Evolutionary conservation across 2,329 filamentous ascomycete genomes (phyloP).

Genomic region (Aspergillus floridensis): DNA sequence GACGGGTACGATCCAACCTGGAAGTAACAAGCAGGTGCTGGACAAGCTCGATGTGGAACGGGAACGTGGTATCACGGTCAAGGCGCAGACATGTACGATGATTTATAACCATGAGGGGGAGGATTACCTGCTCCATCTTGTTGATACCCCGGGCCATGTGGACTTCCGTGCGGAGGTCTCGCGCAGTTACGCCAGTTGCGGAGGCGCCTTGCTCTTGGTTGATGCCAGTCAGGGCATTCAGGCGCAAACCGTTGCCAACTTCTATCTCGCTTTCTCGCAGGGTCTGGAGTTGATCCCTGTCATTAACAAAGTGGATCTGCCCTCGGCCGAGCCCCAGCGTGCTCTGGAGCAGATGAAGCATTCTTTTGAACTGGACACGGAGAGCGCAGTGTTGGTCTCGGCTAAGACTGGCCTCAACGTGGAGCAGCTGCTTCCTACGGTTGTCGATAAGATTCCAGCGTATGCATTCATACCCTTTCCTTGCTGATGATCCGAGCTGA

Average conservation of each 20-base stretch:
- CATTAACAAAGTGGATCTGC: slow-evolving; percentile 94
- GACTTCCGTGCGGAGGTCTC: slow-evolving; percentile 97
- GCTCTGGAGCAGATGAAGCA: slow-evolving; percentile 82
- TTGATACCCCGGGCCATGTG: slow-evolving; percentile 96
- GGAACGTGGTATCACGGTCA: slow-evolving; percentile 95
- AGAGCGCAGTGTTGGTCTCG: slow-evolving; percentile 73
- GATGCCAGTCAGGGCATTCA: slow-evolving; percentile 96
- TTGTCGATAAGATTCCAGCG: slow-evolving; percentile 79
- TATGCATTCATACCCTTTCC: slow-evolving; percentile 28
- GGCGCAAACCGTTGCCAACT: slow-evolving; percentile 97
- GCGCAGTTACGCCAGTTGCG: slow-evolving; percentile 91
- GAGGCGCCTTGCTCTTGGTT: slow-evolving; percentile 85
- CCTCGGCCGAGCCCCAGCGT: slow-evolving; percentile 79
- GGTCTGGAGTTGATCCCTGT: slow-evolving; percentile 83
- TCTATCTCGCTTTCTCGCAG: slow-evolving; percentile 94
- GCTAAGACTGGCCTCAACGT: slow-evolving; percentile 94
- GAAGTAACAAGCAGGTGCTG: slow-evolving; percentile 88
- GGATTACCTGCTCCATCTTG: slow-evolving; percentile 91
- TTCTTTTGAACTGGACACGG: slow-evolving; percentile 82
- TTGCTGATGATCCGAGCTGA: slow-evolving; percentile 18
- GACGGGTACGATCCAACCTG: slow-evolving; percentile 85
- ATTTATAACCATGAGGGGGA: slow-evolving; percentile 80
- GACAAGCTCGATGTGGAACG: slow-evolving; percentile 97
- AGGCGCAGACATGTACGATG: slow-evolving; percentile 98
- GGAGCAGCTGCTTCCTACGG: slow-evolving; percentile 73